Conservation (phyloP, 352 stramenopile species). For the Phytophthora pluvialis region DNA sequence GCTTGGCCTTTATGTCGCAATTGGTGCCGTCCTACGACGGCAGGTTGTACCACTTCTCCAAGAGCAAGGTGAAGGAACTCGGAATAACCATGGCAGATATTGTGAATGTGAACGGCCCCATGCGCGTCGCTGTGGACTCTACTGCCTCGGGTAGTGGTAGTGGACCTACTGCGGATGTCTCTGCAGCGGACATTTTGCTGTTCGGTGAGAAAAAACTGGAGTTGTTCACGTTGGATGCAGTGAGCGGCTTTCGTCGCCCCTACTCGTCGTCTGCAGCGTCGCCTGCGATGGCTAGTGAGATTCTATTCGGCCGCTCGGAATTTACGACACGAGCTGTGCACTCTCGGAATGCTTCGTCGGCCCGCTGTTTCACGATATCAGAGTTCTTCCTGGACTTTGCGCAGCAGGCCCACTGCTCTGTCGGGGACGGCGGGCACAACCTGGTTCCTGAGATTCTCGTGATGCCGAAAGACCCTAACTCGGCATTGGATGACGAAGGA, state of each 20-base stretch:
- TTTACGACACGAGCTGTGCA: slow-evolving; percentile 75
- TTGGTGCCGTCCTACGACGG: slow-evolving; percentile 82
- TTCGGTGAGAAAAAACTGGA: slow-evolving; percentile 81
- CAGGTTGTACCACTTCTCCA: slow-evolving; percentile 76
- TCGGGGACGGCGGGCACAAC: slow-evolving; percentile 33
- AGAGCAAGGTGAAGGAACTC: slow-evolving; percentile 67
- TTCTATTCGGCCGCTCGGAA: slow-evolving; percentile 80
- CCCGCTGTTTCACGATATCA: slow-evolving; percentile 81
- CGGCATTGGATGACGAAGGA: slow-evolving; percentile 56
- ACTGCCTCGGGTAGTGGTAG: background rate
- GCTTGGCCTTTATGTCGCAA: slow-evolving; percentile 52
- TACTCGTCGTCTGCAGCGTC: slow-evolving; percentile 36
- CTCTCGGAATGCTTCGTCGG: slow-evolving; percentile 58
- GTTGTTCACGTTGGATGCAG: slow-evolving; percentile 72
- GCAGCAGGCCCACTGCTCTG: slow-evolving; percentile 52
- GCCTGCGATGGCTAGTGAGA: slow-evolving; percentile 31
- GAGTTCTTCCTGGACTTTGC: slow-evolving; percentile 88
- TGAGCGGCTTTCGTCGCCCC: slow-evolving; percentile 63
- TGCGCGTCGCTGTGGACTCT: slow-evolving; percentile 51
- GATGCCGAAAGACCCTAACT: slow-evolving; percentile 60
- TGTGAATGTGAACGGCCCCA: slow-evolving; percentile 72
- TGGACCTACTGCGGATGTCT: slow-evolving; percentile 12
- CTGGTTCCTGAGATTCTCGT: slow-evolving; percentile 62
- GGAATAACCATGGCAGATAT: slow-evolving; percentile 83
- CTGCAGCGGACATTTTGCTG: slow-evolving; percentile 66